Base-by-base conservation (phyloP, 73 alveolate species). In the Paramecium caudatum region DNA sequence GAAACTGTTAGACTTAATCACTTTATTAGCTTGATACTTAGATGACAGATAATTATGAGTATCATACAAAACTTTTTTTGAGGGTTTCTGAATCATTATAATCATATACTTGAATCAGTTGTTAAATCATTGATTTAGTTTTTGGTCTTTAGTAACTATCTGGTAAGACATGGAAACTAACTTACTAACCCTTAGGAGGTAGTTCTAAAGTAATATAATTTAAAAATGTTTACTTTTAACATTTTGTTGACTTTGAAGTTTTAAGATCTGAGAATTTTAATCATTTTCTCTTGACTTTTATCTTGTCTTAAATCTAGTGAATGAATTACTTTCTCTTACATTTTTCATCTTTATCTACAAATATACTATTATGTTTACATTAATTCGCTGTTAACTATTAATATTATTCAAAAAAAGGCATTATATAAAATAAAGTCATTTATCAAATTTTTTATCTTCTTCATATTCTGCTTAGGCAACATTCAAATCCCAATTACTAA, bases 301-400 rank as follows among this genome's bases (percentile, higher is more conserved):
- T 74, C 88, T 74, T 0, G 88, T 74, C 47, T 74, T 74, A 41
- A 74, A 74, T 74, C 47, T 74, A 19, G 68, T 45, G 43, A 37
- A 74, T 74, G 88, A 74, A 74, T 74, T 74, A 36, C 69, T 27
- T 27, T 74, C 88, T 74, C 88, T 74, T 55, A 17, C 80, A 55
- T 55, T 55, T 55, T 55, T 55, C 80, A 55, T 55, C n/a, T 55
- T 43, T 55, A 55, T 55, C 80, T 55, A 55, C 30, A 27, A 43
- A 55, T 55, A 55, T 55, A 55, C 30, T 55, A 55, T 55, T 55
- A 55, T 55, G 30, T 55, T 55, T 27, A 37, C 13, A 27, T 8
- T 10, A 55, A 55, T 55, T 55, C 30, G 12, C 80, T 55, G 80
- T 55, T 55, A 55, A 55, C 80, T 55, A 55, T 55, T 55, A 55